Conservation (phyloP, 2,329 filamentous ascomycete genomes). For the Macrophomina phaseolina region DNA sequence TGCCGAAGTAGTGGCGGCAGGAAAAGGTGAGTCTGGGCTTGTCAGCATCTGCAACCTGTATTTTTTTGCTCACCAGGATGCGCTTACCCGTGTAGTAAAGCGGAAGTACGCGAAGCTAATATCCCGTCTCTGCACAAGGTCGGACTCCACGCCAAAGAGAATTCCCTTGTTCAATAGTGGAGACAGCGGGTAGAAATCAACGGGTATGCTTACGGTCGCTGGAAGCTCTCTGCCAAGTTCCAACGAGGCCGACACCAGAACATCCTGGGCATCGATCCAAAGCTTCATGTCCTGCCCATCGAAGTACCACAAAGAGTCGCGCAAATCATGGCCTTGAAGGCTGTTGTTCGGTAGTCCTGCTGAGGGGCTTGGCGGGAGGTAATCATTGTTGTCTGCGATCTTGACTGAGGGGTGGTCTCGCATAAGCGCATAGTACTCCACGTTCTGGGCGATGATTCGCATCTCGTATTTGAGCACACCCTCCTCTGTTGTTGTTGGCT, state of each 20-base stretch:
- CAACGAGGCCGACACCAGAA: conserved; percentile 72
- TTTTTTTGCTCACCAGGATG: not conserved
- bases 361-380: conserved; percentile 53
- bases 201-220: conserved; percentile 73
- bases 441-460: conserved; percentile 93
- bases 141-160: conserved; percentile 86
- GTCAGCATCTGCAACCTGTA: conserved; percentile 27
- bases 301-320: conserved; percentile 93
- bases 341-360: conserved; percentile 50
- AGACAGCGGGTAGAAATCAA: conserved; percentile 97
- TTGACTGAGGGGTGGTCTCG: conserved; percentile 72
- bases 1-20: conserved; percentile 85
- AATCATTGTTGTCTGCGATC: conserved; percentile 54
- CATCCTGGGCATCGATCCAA: conserved; percentile 87
- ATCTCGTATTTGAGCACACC: conserved; percentile 96
- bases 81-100: conserved; percentile 80
- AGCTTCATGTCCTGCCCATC: conserved; percentile 84
- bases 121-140: conserved; percentile 90
- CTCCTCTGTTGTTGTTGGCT: conserved; percentile 81
- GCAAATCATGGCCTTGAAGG: conserved; percentile 62
- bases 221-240: conserved; percentile 74
- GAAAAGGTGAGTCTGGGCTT: conserved; percentile 85
- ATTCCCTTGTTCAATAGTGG: conserved; percentile 88
- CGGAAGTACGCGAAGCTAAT: conserved; percentile 89
- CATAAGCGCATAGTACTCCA: conserved; percentile 94